phyloP scores from a whole-genome alignment of 208 protist species.

The Leishmania guyanensis region DNA sequence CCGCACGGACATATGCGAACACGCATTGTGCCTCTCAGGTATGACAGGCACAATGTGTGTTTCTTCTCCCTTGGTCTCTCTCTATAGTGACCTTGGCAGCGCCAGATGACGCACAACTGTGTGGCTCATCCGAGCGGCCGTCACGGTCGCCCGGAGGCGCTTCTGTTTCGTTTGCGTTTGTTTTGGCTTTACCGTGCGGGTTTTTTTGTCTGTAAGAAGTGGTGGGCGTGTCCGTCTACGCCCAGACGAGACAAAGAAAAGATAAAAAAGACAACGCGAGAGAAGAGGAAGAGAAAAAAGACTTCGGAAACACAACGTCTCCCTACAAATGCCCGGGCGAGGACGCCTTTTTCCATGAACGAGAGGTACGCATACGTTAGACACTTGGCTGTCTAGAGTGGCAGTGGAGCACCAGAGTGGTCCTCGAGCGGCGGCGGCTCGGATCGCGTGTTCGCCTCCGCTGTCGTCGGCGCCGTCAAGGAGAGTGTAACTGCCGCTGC shows the following conservation, averaged over 20 bases:
- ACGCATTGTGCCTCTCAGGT: not conserved
- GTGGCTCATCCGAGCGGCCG: not conserved
- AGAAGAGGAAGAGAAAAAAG: constrained; percentile 18
- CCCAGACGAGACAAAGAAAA: not conserved
- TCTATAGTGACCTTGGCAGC: not conserved
- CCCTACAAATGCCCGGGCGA: not conserved
- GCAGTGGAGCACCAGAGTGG: not conserved
- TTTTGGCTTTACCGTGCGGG: not conserved
- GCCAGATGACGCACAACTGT: not conserved
- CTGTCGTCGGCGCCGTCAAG: constrained; percentile 22
- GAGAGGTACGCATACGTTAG: not conserved
- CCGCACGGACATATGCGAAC: not conserved
- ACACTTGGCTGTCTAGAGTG: not conserved
- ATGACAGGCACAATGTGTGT: not conserved
- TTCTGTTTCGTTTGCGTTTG: not conserved
- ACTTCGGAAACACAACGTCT: not conserved
- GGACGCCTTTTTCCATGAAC: not conserved
- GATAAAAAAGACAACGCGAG: constrained; percentile 1
- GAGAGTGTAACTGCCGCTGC: constrained; percentile 22
- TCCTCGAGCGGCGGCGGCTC: constrained; percentile 44
- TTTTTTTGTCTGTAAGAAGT: not conserved
- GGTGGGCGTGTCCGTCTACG: not conserved
- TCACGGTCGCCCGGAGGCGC: too few species aligned
- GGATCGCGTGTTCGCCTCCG: constrained; percentile 13
- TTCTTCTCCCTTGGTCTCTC: not conserved